Evolutionary conservation across 2,329 filamentous ascomycete genomes (phyloP), one percentile per base, ranked within the genome.

Genomic region (Clathrospora elynae): DNA sequence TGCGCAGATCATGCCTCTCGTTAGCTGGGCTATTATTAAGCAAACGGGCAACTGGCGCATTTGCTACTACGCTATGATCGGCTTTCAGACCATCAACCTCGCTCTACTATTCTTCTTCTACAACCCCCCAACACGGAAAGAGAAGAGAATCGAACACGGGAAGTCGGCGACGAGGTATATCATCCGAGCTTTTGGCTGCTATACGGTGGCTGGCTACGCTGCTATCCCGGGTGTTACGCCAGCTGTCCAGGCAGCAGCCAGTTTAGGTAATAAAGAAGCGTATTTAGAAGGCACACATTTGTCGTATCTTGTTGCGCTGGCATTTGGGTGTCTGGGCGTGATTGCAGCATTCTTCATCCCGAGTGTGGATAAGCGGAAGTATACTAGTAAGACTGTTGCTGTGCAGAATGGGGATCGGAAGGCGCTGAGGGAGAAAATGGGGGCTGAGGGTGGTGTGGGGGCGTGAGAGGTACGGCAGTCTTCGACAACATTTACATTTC

Each of bases 41-140:
- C 25, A 62, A 2, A 66, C 62, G 3, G 32, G 31, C 1, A 63
- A 59, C 19, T 64, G 61, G 62, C 53, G 61, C 0, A 62, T 57
- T 7, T 53, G 52, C 11, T 66, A 64, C 35, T 70, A 69, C 41
- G 40, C 62, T 14, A 68, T 70, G 57, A 67, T 68, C 17, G 64
- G 46, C 3, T 61, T 66, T 36, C 59, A 68, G 35, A 39, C 38
- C 7, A 44, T 62, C 26, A 62, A 63, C 14, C 44, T 64, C 4
- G 35, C 34, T 2, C 31, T 64, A 4, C 50, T 66, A 4, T 42
- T 49, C 11, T 50, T 63, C 42, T 62, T 71, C 50, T 72, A 72
- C 46, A 53, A 64, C 24, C 69, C 70, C 5, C 70, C 70, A 4
- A 59, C 65, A 8, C 71, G 68, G 49, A 56, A 56, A 24, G 64